A percentile compares a stretch with the other conserved stretches of the same genome.
Conservation (phyloP, 768 basidiomycete genomes). For the Amanita brunnescens region DNA sequence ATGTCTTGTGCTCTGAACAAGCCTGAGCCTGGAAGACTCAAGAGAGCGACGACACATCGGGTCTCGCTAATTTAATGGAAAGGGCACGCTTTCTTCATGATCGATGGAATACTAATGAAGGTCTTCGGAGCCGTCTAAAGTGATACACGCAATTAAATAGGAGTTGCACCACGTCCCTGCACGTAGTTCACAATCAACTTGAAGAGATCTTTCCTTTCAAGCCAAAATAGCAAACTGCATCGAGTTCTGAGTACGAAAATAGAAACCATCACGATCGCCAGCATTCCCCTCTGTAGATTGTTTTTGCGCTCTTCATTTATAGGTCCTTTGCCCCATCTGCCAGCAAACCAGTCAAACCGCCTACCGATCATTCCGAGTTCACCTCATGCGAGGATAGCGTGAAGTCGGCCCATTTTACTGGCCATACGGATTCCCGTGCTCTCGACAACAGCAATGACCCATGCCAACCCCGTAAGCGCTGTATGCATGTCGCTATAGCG, state of each 20-base stretch:
- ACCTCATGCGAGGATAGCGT: conserved; percentile 35
- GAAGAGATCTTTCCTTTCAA: no score
- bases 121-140: no score
- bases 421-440: conserved; percentile 42
- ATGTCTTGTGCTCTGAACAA: neutral
- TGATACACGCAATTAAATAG: no score
- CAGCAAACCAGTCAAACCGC: conserved; percentile 52
- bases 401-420: conserved; percentile 38
- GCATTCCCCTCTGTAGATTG: conserved; percentile 16
- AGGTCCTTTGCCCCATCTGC: conserved; percentile 30
- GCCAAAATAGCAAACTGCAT: no score
- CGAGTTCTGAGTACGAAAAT: no score
- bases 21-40: no score
- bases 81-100: no score
- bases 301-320: conserved; percentile 36
- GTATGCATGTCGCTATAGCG: conserved; percentile 25
- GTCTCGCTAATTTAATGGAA: no score
- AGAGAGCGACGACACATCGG: no score
- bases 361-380: conserved; percentile 29
- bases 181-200: no score
- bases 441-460: conserved; percentile 37
- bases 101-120: no score
- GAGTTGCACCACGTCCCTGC: no score
- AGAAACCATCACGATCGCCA: neutral
- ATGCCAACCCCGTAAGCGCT: conserved; percentile 23